These are phyloP conservation scores for Xylaria sp. DNA, from an alignment of 2,329 filamentous ascomycete genomes.

Conservation along the genomic window DNA sequence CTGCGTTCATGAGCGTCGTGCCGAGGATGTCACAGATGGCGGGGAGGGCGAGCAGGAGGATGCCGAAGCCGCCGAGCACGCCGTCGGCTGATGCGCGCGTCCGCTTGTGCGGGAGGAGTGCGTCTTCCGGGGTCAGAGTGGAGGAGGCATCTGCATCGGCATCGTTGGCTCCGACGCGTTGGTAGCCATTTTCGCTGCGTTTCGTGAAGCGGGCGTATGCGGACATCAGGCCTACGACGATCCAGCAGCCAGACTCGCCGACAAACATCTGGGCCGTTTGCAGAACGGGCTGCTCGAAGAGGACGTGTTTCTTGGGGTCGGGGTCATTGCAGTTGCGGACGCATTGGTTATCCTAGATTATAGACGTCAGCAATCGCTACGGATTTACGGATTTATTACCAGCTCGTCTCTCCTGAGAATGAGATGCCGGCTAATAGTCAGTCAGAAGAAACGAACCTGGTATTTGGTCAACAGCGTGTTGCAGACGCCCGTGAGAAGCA, in stretches of 20 bases:
- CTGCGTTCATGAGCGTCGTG: constrained; percentile 96
- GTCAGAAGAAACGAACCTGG: constrained; percentile 54
- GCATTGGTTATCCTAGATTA: constrained; percentile 83
- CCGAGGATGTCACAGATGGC: constrained; percentile 91
- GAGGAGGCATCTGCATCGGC: constrained; percentile 42
- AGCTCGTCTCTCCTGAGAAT: not conserved
- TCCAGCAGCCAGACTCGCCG: constrained; percentile 92
- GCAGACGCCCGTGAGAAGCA: constrained; percentile 92
- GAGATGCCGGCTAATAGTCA: not conserved
- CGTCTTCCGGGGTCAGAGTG: constrained; percentile 37
- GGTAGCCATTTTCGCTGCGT: constrained; percentile 54
- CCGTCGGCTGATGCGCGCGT: constrained; percentile 40
- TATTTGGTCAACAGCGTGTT: constrained; percentile 97
- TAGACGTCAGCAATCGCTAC: constrained; percentile 4
- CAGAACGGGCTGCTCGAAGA: constrained; percentile 91
- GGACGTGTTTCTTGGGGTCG: constrained; percentile 58
- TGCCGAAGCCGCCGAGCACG: constrained; percentile 63
- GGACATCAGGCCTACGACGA: constrained; percentile 69
- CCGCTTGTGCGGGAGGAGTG: constrained; percentile 30
- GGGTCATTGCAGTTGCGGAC: constrained; percentile 77
- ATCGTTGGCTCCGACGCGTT: constrained; percentile 52
- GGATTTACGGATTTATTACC: not conserved
- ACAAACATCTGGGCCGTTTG: constrained; percentile 98
- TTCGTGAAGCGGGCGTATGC: constrained; percentile 56
- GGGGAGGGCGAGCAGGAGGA: constrained; percentile 74